Conservation (phyloP, 306 rosid genomes). For the Cyclanthera cordifolia region DNA sequence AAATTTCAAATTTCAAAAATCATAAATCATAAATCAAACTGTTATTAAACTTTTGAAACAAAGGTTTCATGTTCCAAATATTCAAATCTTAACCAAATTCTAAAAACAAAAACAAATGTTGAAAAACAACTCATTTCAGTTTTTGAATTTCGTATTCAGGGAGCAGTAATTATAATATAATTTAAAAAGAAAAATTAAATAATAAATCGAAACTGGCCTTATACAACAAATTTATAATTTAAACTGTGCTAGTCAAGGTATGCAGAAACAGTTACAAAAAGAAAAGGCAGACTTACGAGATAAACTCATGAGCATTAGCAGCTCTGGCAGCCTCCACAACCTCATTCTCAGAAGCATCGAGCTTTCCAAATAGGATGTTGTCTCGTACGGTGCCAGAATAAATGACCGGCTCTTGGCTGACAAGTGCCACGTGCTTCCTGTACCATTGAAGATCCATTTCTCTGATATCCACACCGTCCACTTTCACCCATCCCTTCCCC, state of each 20-base stretch:
- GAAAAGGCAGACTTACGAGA: constrained; percentile 47
- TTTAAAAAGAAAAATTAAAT: too few species aligned
- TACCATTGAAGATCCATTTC: constrained; percentile 61
- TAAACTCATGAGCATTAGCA: constrained; percentile 83
- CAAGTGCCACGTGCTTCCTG: constrained; percentile 64
- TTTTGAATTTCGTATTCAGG: too few species aligned
- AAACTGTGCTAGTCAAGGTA: not conserved
- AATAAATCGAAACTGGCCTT: not conserved
- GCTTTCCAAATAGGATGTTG: constrained; percentile 71
- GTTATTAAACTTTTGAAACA: too few species aligned
- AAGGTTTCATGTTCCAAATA: too few species aligned
- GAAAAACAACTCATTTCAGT: too few species aligned
- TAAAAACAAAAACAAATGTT: too few species aligned
- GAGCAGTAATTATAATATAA: too few species aligned
- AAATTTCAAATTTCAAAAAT: too few species aligned
- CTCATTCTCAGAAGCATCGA: constrained; percentile 62
- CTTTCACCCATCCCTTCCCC: constrained; percentile 54
- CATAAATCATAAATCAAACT: too few species aligned
- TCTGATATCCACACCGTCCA: constrained; percentile 74
- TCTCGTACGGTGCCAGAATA: constrained; percentile 60
- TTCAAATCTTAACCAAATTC: too few species aligned
- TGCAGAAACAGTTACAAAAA: not conserved
- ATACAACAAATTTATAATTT: not conserved
- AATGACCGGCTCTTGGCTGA: constrained; percentile 91
- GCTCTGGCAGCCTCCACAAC: constrained; percentile 69